phyloP scores from a whole-genome alignment of 1,139 yeast species.

The Blastobotrys ciferrii region DNA sequence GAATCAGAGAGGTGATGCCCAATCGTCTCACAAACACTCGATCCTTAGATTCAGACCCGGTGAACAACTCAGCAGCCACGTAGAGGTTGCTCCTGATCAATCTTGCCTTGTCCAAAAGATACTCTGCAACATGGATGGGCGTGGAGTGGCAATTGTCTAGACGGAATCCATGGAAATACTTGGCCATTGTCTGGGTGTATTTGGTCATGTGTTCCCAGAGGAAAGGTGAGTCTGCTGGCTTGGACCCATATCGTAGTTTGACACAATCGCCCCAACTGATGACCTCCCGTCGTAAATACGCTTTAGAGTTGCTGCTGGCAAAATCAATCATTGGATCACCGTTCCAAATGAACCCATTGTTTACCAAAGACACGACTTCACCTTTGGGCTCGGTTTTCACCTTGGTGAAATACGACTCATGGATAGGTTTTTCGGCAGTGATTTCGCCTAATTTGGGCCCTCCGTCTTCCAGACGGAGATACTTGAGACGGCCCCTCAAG shows the following conservation, averaged over 20 bases:
- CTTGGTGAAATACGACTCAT: slow-evolving; percentile 86
- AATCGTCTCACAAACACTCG: slow-evolving; percentile 84
- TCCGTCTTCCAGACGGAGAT: slow-evolving; percentile 67
- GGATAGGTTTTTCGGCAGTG: slow-evolving; percentile 56
- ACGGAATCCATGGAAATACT: slow-evolving; percentile 79
- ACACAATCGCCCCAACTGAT: slow-evolving; percentile 98
- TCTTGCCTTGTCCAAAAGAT: slow-evolving; percentile 84
- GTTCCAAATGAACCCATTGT: slow-evolving; percentile 99
- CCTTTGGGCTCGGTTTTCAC: slow-evolving; percentile 52
- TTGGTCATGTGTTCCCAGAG: slow-evolving; percentile 86
- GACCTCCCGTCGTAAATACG: slow-evolving; percentile 86
- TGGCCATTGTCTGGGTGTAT: slow-evolving; percentile 74
- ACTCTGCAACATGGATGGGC: slow-evolving; percentile 91
- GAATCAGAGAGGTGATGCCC: slow-evolving; percentile 80
- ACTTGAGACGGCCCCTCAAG: slow-evolving; percentile 70
- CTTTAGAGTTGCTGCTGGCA: slow-evolving; percentile 75
- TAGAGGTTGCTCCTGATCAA: slow-evolving; percentile 78
- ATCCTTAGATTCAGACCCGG: slow-evolving; percentile 91
- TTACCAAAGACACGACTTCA: slow-evolving; percentile 63
- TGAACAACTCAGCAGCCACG: slow-evolving; percentile 90
- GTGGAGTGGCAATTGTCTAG: slow-evolving; percentile 96
- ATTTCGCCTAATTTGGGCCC: slow-evolving; percentile 78
- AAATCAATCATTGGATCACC: slow-evolving; percentile 92
- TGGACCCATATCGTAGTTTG: slow-evolving; percentile 77
- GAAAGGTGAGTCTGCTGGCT: slow-evolving; percentile 79